Evolutionary conservation across 1,284 basidiomycete genomes (phyloP).

Genomic region (Melanopsichium pennsylvanicum): DNA sequence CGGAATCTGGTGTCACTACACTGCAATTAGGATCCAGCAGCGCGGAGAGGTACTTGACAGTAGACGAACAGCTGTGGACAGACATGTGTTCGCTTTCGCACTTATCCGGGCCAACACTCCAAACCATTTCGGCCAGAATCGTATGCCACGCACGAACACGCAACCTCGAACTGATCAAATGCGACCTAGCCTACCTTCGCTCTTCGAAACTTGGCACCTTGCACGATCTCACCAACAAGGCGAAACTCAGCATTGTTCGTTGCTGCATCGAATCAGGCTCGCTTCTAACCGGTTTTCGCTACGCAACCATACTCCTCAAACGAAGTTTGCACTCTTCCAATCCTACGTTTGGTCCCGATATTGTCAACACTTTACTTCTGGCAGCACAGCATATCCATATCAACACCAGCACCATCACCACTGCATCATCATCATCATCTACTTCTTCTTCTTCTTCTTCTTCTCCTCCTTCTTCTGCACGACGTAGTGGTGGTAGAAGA

Average conservation of each 20-base stretch:
- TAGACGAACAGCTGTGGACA: constrained; percentile 30
- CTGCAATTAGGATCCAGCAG: neutral
- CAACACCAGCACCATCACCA: too few relatives aligned
- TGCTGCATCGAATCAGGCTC: constrained; percentile 21
- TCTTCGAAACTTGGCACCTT: neutral
- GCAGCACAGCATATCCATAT: constrained; percentile 17
- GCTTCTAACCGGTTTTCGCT: constrained; percentile 9
- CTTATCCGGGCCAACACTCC: constrained; percentile 10
- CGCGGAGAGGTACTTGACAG: constrained; percentile 2
- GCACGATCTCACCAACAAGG: constrained; percentile 14
- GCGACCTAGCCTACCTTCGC: constrained; percentile 24
- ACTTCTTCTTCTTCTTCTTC: too few relatives aligned
- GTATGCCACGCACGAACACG: constrained; percentile 27
- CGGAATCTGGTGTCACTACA: too few relatives aligned
- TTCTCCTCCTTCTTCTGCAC: neutral
- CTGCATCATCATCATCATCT: too few relatives aligned
- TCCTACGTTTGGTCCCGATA: neutral
- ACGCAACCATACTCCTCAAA: constrained; percentile 1
- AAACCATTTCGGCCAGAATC: constrained; percentile 36
- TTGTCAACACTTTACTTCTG: constrained; percentile 20
- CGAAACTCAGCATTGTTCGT: constrained; percentile 17
- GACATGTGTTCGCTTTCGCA: constrained; percentile 18
- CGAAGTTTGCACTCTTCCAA: neutral
- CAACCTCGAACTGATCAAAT: constrained; percentile 15
- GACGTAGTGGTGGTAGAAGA: too few relatives aligned